Evolutionary conservation across 768 basidiomycete species (phyloP).

Genomic region (Solioccasus polychromus): DNA sequence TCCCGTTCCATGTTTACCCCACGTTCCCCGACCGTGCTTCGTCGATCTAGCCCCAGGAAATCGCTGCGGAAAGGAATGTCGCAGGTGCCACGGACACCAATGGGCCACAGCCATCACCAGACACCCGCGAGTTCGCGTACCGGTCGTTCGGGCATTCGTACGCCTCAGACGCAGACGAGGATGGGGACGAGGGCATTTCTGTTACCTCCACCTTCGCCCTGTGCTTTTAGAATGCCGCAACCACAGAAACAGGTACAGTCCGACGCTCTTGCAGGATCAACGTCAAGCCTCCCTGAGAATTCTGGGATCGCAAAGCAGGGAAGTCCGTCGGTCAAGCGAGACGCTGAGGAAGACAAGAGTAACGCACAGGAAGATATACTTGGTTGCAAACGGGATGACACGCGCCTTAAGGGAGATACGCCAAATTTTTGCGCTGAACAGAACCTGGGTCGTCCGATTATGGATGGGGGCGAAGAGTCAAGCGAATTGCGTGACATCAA

Average conservation of each 20-base stretch:
- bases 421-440: conserved; percentile 31
- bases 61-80: conserved; percentile 13
- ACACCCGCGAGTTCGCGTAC: conserved; percentile 9
- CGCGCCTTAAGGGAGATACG: conserved; percentile 42
- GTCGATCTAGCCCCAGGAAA: background rate
- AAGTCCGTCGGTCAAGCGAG: background rate
- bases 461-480: background rate
- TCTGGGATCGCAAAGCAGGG: background rate
- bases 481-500: conserved; percentile 17
- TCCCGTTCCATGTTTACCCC: conserved; percentile 14
- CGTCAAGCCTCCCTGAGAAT: background rate
- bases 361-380: conserved; percentile 26
- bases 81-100: conserved; percentile 15
- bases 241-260: background rate
- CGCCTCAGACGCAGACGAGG: conserved; percentile 13
- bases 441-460: background rate
- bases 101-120: conserved; percentile 4
- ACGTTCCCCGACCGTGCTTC: conserved; percentile 17
- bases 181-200: conserved; percentile 22
- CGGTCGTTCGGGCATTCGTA: conserved; percentile 1
- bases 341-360: conserved; percentile 20
- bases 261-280: background rate
- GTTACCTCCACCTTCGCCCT: conserved; percentile 26
- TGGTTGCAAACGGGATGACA: conserved; percentile 37
- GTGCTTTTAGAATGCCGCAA: conserved; percentile 9